Evolutionary conservation across 2,329 filamentous ascomycete species (phyloP).

Genomic region (Beauveria sp.): DNA sequence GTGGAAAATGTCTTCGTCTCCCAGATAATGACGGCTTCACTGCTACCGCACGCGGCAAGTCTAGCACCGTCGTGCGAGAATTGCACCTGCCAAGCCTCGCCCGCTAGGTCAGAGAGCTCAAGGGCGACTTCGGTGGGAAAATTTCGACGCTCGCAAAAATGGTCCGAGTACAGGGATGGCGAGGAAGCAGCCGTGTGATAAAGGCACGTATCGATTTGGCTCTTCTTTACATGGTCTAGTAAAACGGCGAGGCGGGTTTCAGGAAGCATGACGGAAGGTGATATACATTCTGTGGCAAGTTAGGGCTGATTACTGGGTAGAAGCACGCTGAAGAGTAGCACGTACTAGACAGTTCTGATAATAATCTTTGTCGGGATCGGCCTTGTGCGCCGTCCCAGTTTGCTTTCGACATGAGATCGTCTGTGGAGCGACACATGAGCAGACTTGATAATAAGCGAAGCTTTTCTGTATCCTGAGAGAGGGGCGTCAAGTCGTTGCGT

Average conservation of each 20-base stretch:
- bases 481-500: conserved; percentile 76
- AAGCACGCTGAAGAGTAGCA: conserved; percentile 9
- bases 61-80: conserved; percentile 84
- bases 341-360: conserved; percentile 79
- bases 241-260: conserved; percentile 79
- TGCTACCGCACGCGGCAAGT: conserved; percentile 74
- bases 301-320: not conserved
- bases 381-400: conserved; percentile 79
- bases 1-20: conserved; percentile 64
- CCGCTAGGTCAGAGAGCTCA: conserved; percentile 64
- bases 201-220: conserved; percentile 73
- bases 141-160: conserved; percentile 68
- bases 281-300: conserved; percentile 63
- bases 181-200: conserved; percentile 77
- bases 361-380: conserved; percentile 62
- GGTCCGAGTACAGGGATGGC: conserved; percentile 84
- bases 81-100: conserved; percentile 85
- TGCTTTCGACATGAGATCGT: conserved; percentile 69
- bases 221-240: conserved; percentile 74
- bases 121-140: conserved; percentile 69
- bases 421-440: conserved; percentile 76
- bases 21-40: conserved; percentile 72
- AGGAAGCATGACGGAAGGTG: conserved; percentile 93
- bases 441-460: conserved; percentile 80
- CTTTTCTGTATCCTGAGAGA: conserved; percentile 69